A percentile compares a stretch with the other conserved stretches of the same genome.
Conservation (phyloP, 1,139 yeast species). For the Pneumocystis canis region DNA sequence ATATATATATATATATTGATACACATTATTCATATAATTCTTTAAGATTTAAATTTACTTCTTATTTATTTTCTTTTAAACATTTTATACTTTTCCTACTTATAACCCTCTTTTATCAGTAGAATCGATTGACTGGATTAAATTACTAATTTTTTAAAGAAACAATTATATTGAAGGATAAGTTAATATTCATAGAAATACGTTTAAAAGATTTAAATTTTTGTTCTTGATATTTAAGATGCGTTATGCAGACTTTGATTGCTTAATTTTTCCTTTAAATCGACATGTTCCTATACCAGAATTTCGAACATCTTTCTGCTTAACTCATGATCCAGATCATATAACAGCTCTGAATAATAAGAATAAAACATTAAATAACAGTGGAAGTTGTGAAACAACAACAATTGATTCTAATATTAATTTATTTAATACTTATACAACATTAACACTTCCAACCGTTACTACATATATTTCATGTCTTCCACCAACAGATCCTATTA, state of each 20-base stretch:
- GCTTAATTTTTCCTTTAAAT: not conserved
- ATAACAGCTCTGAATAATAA: not conserved
- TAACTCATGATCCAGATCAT: not conserved
- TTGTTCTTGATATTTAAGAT: not conserved
- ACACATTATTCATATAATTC: not conserved
- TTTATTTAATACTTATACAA: not conserved
- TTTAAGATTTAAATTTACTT: not conserved
- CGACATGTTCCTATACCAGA: not conserved
- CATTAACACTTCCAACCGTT: not conserved
- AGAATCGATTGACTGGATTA: no score
- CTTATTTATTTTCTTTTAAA: not conserved
- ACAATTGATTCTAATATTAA: not conserved
- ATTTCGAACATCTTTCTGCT: not conserved
- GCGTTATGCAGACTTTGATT: conserved; percentile 1
- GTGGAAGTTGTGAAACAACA: not conserved
- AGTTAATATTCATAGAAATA: not conserved
- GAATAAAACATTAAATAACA: not conserved
- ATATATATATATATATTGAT: not conserved
- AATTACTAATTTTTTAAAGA: no score
- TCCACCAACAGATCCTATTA: not conserved
- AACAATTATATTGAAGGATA: conserved; percentile 16
- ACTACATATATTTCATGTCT: not conserved
- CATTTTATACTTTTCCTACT: not conserved
- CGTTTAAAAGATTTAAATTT: not conserved
- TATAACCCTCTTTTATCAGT: not conserved